Evolutionary conservation across 495 filamentous ascomycete genomes (phyloP).

Genomic region (Xylaria sp.): DNA sequence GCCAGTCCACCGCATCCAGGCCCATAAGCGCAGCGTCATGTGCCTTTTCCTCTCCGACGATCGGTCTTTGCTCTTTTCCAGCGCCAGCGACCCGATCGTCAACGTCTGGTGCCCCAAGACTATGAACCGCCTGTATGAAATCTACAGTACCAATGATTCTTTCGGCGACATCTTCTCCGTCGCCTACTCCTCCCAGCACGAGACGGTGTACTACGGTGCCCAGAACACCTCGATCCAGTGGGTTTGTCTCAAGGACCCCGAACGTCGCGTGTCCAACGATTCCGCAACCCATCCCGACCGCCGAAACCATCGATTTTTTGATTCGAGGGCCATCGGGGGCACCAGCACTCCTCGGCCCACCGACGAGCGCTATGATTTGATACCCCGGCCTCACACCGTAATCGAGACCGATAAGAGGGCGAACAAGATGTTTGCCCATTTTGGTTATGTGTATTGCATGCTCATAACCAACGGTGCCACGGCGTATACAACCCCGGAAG

Average conservation of each 20-base stretch:
- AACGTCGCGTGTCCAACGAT: constrained; percentile 61
- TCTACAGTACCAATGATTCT: constrained; percentile 87
- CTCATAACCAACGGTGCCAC: constrained; percentile 70
- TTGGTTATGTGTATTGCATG: constrained; percentile 96
- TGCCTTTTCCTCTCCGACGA: constrained; percentile 80
- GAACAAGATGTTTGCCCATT: constrained; percentile 89
- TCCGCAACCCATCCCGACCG: constrained; percentile 76
- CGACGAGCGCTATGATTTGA: constrained; percentile 54
- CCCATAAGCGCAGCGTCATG: constrained; percentile 89
- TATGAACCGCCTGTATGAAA: constrained; percentile 72
- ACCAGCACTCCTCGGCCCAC: constrained; percentile 72
- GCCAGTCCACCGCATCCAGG: constrained; percentile 74
- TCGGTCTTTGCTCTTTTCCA: constrained; percentile 82
- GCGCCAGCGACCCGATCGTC: constrained; percentile 90
- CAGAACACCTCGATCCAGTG: constrained; percentile 94
- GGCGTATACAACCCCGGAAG: constrained; percentile 66
- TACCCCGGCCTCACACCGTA: constrained; percentile 62
- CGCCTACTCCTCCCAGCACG: constrained; percentile 75
- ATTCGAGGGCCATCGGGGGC: constrained; percentile 85
- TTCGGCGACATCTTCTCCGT: constrained; percentile 96
- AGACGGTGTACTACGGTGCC: constrained; percentile 89
- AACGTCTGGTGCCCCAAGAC: constrained; percentile 69
- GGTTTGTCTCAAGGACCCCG: constrained; percentile 56
- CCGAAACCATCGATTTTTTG: constrained; percentile 92
- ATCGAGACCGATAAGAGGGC: constrained; percentile 85